Conservation (phyloP, 225 moss, liverwort and hornwort species). For the Marchantia paleacea region DNA sequence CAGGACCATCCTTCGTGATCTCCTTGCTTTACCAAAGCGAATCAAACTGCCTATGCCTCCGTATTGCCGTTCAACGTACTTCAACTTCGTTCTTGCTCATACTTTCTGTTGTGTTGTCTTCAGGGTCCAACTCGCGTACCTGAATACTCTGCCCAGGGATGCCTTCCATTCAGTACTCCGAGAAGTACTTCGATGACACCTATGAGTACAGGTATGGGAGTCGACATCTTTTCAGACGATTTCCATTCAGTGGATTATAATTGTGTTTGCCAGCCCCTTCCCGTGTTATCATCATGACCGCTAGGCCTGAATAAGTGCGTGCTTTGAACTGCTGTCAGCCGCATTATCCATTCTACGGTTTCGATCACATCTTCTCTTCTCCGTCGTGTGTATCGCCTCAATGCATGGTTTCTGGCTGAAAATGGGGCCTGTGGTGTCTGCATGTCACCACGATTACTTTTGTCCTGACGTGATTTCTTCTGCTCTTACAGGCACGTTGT, state of each 20-base stretch:
- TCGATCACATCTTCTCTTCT: not conserved
- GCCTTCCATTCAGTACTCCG: constrained; percentile 55
- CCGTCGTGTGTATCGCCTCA: not conserved
- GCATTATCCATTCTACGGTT: too few relatives aligned
- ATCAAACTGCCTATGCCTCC: too few relatives aligned
- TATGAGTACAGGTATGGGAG: constrained; percentile 39
- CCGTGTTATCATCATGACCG: too few relatives aligned
- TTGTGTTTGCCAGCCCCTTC: not conserved
- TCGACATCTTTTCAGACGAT: not conserved
- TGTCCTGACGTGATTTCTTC: not conserved
- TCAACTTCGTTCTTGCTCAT: not conserved
- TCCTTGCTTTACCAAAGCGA: too few relatives aligned
- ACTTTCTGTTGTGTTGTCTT: not conserved
- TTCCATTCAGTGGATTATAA: not conserved
- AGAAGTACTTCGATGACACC: constrained; percentile 52
- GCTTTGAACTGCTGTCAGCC: too few relatives aligned
- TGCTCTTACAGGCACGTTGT: constrained; percentile 34
- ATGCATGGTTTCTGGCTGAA: not conserved
- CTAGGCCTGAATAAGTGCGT: too few relatives aligned
- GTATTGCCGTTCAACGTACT: too few relatives aligned
- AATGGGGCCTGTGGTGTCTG: not conserved
- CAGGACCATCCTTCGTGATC: not conserved
- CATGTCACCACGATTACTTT: not conserved
- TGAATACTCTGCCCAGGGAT: constrained; percentile 1
- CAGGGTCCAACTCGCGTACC: not conserved